phyloP scores from a whole-genome alignment of 495 filamentous ascomycete species.

The Podospora fimiseda region DNA sequence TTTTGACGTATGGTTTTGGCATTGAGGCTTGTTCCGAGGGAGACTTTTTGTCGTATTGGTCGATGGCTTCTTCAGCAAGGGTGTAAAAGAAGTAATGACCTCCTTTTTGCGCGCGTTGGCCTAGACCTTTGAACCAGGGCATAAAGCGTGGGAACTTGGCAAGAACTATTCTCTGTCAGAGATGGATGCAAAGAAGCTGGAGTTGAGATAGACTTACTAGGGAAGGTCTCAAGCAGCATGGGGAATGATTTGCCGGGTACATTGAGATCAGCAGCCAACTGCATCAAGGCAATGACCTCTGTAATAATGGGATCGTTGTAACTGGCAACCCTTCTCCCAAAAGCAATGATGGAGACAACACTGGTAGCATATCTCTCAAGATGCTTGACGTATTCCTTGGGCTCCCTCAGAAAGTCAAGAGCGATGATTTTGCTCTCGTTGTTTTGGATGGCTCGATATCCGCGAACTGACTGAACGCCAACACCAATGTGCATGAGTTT shows the following conservation, averaged over 20 bases:
- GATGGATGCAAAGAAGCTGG: too few species aligned
- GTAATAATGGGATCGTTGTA: constrained; percentile 55
- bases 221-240: constrained; percentile 57
- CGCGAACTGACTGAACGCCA: constrained; percentile 53
- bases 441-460: constrained; percentile 55
- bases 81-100: constrained; percentile 50
- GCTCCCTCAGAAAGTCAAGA: constrained; percentile 43
- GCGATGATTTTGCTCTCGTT: constrained; percentile 50
- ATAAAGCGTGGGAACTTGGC: constrained; percentile 50
- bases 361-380: constrained; percentile 59
- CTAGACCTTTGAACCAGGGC: constrained; percentile 55
- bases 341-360: constrained; percentile 58
- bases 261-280: constrained; percentile 57
- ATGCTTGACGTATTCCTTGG: constrained; percentile 52
- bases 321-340: constrained; percentile 53
- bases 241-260: constrained; percentile 57
- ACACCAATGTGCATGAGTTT: constrained; percentile 58
- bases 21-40: constrained; percentile 37
- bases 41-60: constrained; percentile 33
- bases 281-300: constrained; percentile 58
- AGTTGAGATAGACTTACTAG: constrained; percentile 27
- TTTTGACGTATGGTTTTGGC: constrained; percentile 47
- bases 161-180: constrained; percentile 37
- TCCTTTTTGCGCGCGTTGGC: constrained; percentile 37
- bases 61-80: constrained; percentile 48